phyloP scores from a whole-genome alignment of 495 filamentous ascomycete genomes.

The Aspergillus leporis region DNA sequence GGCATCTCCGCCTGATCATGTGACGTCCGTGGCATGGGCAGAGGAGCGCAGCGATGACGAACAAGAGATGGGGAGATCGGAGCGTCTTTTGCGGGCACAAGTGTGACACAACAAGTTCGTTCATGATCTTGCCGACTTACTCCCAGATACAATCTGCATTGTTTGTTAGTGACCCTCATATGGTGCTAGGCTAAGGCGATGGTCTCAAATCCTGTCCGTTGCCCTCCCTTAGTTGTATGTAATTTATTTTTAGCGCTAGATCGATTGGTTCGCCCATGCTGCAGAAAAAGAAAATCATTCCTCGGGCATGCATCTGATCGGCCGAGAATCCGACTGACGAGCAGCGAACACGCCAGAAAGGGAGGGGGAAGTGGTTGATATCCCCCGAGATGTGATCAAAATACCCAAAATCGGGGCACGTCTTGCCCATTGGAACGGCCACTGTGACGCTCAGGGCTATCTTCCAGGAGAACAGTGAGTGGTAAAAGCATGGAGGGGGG shows the following conservation, averaged over 20 bases:
- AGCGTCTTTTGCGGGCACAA: neutral
- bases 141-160: constrained; percentile 5
- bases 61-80: neutral
- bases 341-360: no score
- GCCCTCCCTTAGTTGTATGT: neutral
- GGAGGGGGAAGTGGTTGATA: neutral
- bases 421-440: no score
- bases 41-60: neutral
- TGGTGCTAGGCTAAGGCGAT: constrained; percentile 4
- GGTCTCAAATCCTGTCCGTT: constrained; percentile 5
- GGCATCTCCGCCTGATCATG: constrained; percentile 32
- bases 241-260: neutral
- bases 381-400: neutral
- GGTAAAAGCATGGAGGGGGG: neutral
- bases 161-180: neutral
- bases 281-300: neutral
- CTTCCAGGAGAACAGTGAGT: neutral
- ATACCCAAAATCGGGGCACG: no score
- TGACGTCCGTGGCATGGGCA: constrained; percentile 23
- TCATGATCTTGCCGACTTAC: neutral
- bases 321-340: neutral
- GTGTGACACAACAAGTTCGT: neutral
- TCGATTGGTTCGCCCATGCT: neutral
- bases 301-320: neutral
- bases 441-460: neutral